These are phyloP conservation scores for Bacterosira constricta DNA, from an alignment of 108 stramenopile species.

Conservation along the genomic window DNA sequence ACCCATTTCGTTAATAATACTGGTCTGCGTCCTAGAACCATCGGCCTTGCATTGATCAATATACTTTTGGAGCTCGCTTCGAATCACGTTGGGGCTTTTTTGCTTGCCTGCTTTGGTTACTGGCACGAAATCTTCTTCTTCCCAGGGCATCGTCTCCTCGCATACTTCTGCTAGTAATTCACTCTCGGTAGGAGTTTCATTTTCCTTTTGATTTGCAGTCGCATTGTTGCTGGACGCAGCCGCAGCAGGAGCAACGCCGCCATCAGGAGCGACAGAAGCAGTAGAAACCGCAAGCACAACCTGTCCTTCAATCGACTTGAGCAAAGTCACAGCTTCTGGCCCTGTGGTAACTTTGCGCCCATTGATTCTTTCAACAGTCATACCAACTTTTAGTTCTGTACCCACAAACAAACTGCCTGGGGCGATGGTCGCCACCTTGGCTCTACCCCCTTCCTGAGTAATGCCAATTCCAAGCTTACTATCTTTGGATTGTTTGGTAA, in stretches of 20 bases:
- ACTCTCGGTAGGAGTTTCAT: too few relatives aligned
- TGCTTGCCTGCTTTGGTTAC: conserved; percentile 27
- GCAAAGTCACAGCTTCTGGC: background rate
- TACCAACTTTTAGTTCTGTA: background rate
- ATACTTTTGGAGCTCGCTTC: conserved; percentile 41
- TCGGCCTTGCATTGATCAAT: conserved; percentile 45
- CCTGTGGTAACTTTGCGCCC: background rate
- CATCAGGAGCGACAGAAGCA: too few relatives aligned
- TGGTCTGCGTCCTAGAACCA: conserved; percentile 29
- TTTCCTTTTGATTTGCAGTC: too few relatives aligned
- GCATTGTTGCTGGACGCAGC: too few relatives aligned
- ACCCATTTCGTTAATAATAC: conserved; percentile 37
- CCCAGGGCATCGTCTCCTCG: conserved; percentile 37
- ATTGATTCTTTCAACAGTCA: background rate
- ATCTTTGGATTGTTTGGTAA: background rate
- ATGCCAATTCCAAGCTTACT: background rate
- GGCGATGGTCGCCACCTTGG: background rate
- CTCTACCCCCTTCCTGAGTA: background rate
- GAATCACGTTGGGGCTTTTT: conserved; percentile 48
- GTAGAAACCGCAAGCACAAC: too few relatives aligned
- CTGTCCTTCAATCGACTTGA: too few relatives aligned
- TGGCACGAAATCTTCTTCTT: conserved; percentile 36
- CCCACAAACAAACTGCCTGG: background rate
- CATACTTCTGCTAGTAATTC: too few relatives aligned
- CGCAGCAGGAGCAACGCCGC: too few relatives aligned